phyloP scores from a whole-genome alignment of 352 stramenopile species.

The Albugo candida region DNA sequence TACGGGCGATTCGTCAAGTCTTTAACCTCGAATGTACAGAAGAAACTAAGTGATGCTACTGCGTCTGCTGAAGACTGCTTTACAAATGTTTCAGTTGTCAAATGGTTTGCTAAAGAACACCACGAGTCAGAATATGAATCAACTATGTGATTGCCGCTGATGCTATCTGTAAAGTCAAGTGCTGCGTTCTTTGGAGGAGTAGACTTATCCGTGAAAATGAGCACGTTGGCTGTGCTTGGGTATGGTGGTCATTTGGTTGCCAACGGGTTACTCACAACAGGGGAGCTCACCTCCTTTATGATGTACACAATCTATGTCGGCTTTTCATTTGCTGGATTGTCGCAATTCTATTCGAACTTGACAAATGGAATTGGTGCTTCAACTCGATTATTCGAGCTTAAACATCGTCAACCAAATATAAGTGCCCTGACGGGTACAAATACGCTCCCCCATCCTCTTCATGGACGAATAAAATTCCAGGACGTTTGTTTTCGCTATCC shows the following conservation, averaged over 20 bases:
- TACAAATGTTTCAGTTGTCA: conserved; percentile 82
- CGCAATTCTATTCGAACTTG: conserved; percentile 81
- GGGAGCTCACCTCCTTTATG: conserved; percentile 86
- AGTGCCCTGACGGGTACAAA: conserved; percentile 15
- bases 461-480: conserved; percentile 39
- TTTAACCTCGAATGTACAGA: conserved; percentile 79
- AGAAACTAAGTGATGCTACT: conserved; percentile 77
- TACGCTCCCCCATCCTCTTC: conserved; percentile 16
- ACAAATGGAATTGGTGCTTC: conserved; percentile 83
- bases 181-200: conserved; percentile 73
- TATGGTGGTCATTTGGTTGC: conserved; percentile 85
- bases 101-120: conserved; percentile 73
- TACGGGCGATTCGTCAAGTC: conserved; percentile 80
- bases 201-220: conserved; percentile 73
- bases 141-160: conserved; percentile 44
- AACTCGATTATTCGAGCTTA: conserved; percentile 79
- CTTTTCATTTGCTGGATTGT: conserved; percentile 75
- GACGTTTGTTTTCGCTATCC: conserved; percentile 10
- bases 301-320: conserved; percentile 87
- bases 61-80: conserved; percentile 87
- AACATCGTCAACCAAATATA: conserved; percentile 59
- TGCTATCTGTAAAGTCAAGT: conserved; percentile 50
- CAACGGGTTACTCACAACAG: conserved; percentile 62
- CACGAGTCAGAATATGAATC: conserved; percentile 37
- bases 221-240: conserved; percentile 77